These are phyloP conservation scores for Lodderomyces orthopsilosis DNA, from an alignment of 1,139 yeast species.

Conservation along the genomic window DNA sequence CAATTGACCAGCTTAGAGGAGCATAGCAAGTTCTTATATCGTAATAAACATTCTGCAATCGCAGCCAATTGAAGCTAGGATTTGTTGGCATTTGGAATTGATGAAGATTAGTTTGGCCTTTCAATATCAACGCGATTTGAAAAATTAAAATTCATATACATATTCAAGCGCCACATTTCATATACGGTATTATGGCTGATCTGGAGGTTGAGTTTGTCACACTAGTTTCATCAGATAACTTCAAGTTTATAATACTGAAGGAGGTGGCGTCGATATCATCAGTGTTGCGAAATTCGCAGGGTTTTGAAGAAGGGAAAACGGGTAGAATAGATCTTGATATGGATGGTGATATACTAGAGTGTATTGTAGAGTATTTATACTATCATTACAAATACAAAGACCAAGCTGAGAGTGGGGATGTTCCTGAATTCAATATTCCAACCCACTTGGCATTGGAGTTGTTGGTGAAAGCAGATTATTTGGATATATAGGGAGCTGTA, in stretches of 20 bases:
- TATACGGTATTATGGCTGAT: neutral
- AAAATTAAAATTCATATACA: too few species aligned
- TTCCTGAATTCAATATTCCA: slow-evolving; percentile 87
- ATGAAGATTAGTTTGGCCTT: too few species aligned
- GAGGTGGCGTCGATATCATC: slow-evolving; percentile 87
- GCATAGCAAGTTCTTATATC: slow-evolving; percentile 47
- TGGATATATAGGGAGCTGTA: slow-evolving; percentile 62
- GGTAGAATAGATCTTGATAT: slow-evolving; percentile 57
- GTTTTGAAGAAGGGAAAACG: slow-evolving; percentile 52
- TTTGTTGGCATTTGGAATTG: slow-evolving; percentile 24
- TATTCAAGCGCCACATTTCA: neutral
- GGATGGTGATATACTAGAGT: slow-evolving; percentile 71
- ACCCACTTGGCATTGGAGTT: slow-evolving; percentile 92
- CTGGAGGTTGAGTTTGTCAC: slow-evolving; percentile 46
- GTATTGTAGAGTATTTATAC: slow-evolving; percentile 82
- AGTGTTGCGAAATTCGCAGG: slow-evolving; percentile 69
- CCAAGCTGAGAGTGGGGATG: slow-evolving; percentile 47
- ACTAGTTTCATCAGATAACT: slow-evolving; percentile 73
- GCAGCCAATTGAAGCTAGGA: slow-evolving; percentile 61
- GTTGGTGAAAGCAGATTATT: slow-evolving; percentile 85
- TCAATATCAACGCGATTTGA: neutral
- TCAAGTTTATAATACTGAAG: slow-evolving; percentile 58
- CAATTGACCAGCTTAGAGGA: slow-evolving; percentile 34
- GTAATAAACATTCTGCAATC: slow-evolving; percentile 60
- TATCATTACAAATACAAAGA: slow-evolving; percentile 71